A percentile compares a stretch with the other conserved stretches of the same genome.
These are phyloP conservation scores for Paxillus rubicundulus DNA, from an alignment of 768 basidiomycete genomes.

Conservation along the genomic window DNA sequence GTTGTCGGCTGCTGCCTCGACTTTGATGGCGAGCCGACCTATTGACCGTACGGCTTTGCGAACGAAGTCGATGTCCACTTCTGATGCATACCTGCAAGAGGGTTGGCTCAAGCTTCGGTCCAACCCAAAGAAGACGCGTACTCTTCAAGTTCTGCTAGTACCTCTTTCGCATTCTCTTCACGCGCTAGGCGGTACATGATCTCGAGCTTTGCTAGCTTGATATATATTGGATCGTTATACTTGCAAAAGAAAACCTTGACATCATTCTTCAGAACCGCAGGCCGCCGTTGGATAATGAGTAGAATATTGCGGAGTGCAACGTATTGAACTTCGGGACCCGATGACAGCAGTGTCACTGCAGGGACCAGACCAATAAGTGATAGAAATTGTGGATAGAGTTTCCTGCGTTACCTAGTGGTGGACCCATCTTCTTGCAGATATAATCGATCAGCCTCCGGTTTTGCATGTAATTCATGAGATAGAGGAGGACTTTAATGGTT, in stretches of 20 bases:
- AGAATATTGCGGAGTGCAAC: conserved; percentile 96
- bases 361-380: conserved; percentile 2
- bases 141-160: conserved; percentile 94
- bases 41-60: conserved; percentile 97
- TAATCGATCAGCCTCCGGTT: conserved; percentile 80
- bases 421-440: conserved; percentile 97
- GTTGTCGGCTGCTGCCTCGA: conserved; percentile 80
- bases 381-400: background rate
- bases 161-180: conserved; percentile 91
- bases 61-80: conserved; percentile 97
- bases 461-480: conserved; percentile 99
- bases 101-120: too few species aligned
- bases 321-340: conserved; percentile 98
- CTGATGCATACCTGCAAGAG: conserved; percentile 81
- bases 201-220: conserved; percentile 96
- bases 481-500: conserved; percentile 93
- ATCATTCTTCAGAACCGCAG: conserved; percentile 90
- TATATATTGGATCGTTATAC: conserved; percentile 99
- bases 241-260: conserved; percentile 99
- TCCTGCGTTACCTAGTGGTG: conserved; percentile 72
- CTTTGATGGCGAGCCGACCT: conserved; percentile 97
- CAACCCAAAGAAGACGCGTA: conserved; percentile 35
- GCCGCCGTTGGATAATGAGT: conserved; percentile 93
- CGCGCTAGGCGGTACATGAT: conserved; percentile 98
- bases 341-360: conserved; percentile 89